A percentile compares a stretch with the other conserved stretches of the same genome.
Conservation (phyloP, 257 asterid genomes). For the Solanum chiquidenum region DNA sequence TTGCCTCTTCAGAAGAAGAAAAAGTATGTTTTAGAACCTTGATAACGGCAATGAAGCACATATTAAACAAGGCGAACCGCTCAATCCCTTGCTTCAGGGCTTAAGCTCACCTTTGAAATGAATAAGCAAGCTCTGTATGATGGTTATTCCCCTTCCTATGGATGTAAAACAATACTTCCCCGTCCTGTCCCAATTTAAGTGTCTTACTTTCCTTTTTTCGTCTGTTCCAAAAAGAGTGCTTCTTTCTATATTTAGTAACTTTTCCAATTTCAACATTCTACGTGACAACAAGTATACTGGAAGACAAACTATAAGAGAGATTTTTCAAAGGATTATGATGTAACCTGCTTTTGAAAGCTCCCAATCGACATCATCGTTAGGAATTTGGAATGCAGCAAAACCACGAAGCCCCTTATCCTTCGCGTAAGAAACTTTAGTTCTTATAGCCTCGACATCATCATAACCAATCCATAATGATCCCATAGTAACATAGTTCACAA, state of each 20-base stretch:
- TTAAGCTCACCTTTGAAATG: background rate
- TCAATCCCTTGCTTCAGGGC: no score
- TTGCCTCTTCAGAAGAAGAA: no score
- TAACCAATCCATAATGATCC: constrained; percentile 20
- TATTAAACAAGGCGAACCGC: no score
- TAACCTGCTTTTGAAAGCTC: constrained; percentile 24
- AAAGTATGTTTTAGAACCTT: no score
- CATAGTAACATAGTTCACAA: constrained; percentile 10
- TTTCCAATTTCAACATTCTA: background rate
- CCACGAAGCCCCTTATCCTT: constrained; percentile 25
- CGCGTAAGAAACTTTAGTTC: constrained; percentile 25
- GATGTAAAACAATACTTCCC: background rate
- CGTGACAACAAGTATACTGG: background rate
- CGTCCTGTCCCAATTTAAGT: background rate
- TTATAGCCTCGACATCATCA: constrained; percentile 26
- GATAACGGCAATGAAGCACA: no score
- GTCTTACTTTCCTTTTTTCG: background rate
- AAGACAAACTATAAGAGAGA: background rate
- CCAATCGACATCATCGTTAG: constrained; percentile 16
- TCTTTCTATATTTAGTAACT: background rate
- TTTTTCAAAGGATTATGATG: background rate
- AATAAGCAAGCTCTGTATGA: background rate
- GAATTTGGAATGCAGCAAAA: constrained; percentile 15
- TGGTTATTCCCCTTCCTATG: background rate
- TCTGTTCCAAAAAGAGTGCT: background rate